These are phyloP conservation scores for Beta lomatogona DNA, from an alignment of 179 eudicot species.

Conservation along the genomic window DNA sequence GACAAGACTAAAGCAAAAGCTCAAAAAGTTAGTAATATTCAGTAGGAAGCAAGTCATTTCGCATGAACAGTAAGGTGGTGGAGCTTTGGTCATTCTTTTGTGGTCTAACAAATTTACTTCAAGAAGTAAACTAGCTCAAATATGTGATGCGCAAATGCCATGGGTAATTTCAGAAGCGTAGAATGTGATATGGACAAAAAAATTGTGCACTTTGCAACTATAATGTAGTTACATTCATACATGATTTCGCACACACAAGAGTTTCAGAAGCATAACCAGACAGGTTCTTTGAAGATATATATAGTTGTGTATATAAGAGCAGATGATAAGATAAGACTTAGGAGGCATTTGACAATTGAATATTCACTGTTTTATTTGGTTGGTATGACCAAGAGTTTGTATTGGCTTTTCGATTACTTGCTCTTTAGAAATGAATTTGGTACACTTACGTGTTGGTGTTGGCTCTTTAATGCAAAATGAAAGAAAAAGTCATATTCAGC, in stretches of 20 bases:
- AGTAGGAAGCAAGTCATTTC: neutral
- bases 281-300: neutral
- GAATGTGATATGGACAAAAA: neutral
- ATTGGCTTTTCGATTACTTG: too few relatives aligned
- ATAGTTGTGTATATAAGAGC: neutral
- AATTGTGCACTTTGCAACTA: neutral
- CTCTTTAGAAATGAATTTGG: too few relatives aligned
- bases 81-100: neutral
- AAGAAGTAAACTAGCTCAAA: neutral
- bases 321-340: neutral
- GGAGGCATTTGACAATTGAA: too few relatives aligned
- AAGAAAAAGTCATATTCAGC: too few relatives aligned
- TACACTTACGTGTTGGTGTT: too few relatives aligned
- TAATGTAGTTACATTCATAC: neutral
- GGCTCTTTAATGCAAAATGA: too few relatives aligned
- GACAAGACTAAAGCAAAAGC: slow-evolving; percentile 3
- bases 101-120: neutral
- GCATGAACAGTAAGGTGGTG: slow-evolving; percentile 7
- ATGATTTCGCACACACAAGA: neutral
- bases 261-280: neutral
- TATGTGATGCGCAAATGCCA: neutral
- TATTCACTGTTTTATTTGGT: too few relatives aligned
- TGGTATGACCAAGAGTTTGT: too few relatives aligned
- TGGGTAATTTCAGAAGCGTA: neutral
- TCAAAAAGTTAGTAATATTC: neutral